Evolutionary conservation across 2,329 filamentous ascomycete species (phyloP).

Genomic region (Fusarium torreyae): DNA sequence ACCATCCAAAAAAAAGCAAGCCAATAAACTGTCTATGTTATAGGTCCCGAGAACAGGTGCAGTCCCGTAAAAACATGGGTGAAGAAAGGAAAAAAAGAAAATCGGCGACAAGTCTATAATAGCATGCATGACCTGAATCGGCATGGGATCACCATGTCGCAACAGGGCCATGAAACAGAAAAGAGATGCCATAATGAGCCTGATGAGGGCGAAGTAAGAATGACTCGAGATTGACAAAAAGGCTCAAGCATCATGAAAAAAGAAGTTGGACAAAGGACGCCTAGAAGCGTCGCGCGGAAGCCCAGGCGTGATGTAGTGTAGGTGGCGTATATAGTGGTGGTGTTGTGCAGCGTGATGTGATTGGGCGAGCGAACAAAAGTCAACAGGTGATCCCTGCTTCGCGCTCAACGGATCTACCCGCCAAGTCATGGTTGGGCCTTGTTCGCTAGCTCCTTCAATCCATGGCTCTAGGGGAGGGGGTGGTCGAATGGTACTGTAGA

Average conservation of each 20-base stretch:
- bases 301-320: conserved; percentile 11
- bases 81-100: conserved; percentile 23
- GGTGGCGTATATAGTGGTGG: conserved; percentile 25
- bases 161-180: conserved; percentile 11
- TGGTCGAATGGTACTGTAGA: conserved; percentile 30
- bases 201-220: conserved; percentile 14
- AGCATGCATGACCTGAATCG: conserved; percentile 19
- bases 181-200: conserved; percentile 15
- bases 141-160: conserved; percentile 13
- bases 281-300: conserved; percentile 38
- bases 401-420: conserved; percentile 49
- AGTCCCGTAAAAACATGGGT: conserved; percentile 15
- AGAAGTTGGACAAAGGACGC: conserved; percentile 27
- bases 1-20: conserved; percentile 23
- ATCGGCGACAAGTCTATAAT: conserved; percentile 37
- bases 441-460: conserved; percentile 36
- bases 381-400: conserved; percentile 40
- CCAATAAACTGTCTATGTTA: conserved; percentile 43
- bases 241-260: conserved; percentile 12
- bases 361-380: conserved; percentile 14
- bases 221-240: conserved; percentile 41
- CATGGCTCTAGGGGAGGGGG: conserved; percentile 18
- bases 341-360: conserved; percentile 16
- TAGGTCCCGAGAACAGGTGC: conserved; percentile 25
- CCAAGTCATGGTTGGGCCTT: conserved; percentile 43